Conservation (phyloP, 2,329 filamentous ascomycete genomes). For the Microdochium paspali region DNA sequence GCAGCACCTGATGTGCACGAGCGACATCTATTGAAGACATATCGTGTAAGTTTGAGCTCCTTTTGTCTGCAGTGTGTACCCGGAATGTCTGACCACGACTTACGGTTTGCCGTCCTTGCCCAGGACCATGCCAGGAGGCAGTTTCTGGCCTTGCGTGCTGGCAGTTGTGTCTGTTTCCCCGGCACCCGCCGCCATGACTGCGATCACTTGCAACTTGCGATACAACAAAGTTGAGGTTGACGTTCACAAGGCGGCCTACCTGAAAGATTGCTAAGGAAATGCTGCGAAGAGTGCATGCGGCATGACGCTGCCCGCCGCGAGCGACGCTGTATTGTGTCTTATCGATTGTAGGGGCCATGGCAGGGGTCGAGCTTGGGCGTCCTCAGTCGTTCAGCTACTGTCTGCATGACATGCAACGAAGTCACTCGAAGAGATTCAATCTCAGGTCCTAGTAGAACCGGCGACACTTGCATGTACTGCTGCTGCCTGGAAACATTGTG, state of each 20-base stretch:
- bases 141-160: constrained; percentile 32
- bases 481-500: too few relatives aligned
- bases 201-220: not conserved
- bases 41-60: too few relatives aligned
- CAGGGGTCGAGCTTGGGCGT: too few relatives aligned
- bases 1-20: constrained; percentile 57
- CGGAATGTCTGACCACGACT: too few relatives aligned
- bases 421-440: too few relatives aligned
- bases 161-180: constrained; percentile 16
- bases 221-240: not conserved
- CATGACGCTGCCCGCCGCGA: not conserved
- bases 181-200: constrained; percentile 26
- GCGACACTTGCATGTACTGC: too few relatives aligned
- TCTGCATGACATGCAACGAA: too few relatives aligned
- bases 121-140: constrained; percentile 64
- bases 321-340: too few relatives aligned
- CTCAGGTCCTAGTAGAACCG: too few relatives aligned
- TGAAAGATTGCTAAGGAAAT: not conserved
- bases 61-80: too few relatives aligned
- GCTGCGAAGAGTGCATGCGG: too few relatives aligned
- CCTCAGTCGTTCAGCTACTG: too few relatives aligned
- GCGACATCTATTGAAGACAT: constrained; percentile 48
- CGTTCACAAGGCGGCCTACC: not conserved
- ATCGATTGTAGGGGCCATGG: constrained; percentile 1
- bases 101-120: constrained; percentile 81